A percentile compares a stretch with the other conserved stretches of the same genome.
Conservation (phyloP, 176 grass and related monocot species). For the Hordeum marinum region DNA sequence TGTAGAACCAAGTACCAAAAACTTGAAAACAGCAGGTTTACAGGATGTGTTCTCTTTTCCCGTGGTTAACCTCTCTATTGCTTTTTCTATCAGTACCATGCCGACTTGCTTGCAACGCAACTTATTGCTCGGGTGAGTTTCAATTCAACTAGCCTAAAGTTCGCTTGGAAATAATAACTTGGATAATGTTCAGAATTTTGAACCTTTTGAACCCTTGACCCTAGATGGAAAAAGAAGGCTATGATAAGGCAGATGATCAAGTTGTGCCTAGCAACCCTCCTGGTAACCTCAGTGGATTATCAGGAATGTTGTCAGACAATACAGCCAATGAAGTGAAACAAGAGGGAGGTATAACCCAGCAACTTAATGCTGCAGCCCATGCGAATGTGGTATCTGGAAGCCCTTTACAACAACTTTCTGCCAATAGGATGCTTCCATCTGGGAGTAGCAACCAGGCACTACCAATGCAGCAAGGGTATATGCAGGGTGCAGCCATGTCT, state of each 20-base stretch:
- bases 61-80: conserved; percentile 34
- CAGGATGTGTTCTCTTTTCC: conserved; percentile 9
- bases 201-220: conserved; percentile 28
- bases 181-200: conserved; percentile 29
- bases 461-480: conserved; percentile 66
- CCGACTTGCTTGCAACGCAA: conserved; percentile 67
- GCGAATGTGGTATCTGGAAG: conserved; percentile 53
- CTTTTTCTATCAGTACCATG: conserved; percentile 52
- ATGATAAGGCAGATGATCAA: conserved; percentile 64
- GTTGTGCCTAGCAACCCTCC: conserved; percentile 41
- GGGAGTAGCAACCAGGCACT: conserved; percentile 52
- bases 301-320: conserved; percentile 53
- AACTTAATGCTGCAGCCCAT: conserved; percentile 51
- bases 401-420: conserved; percentile 53
- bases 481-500: conserved; percentile 53
- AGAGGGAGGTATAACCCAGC: conserved; percentile 63
- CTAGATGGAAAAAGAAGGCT: conserved; percentile 82
- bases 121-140: conserved; percentile 67
- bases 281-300: conserved; percentile 35
- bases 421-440: conserved; percentile 62
- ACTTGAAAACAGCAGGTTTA: neutral
- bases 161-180: conserved; percentile 1
- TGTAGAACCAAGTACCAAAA: neutral
- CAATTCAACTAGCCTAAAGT: neutral
- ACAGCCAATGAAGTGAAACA: conserved; percentile 56